These are phyloP conservation scores for Chaetomium sp. DNA, from an alignment of 2,329 filamentous ascomycete species.

Conservation along the genomic window DNA sequence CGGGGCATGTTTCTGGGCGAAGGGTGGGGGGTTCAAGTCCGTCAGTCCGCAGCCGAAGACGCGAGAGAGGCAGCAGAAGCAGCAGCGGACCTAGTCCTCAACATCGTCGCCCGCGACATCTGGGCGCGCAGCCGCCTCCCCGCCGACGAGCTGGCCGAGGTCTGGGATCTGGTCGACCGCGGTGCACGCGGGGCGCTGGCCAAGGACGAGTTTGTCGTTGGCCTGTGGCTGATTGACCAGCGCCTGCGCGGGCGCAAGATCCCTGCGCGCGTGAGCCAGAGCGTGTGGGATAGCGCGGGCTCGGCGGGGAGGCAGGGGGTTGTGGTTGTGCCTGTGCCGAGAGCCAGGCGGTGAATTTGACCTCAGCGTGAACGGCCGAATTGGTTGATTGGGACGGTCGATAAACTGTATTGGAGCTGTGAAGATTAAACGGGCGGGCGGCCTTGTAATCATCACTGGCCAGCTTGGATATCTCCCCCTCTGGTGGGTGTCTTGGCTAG, in stretches of 20 bases:
- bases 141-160: conserved; percentile 61
- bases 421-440: neutral
- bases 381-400: neutral
- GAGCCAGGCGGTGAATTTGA: neutral
- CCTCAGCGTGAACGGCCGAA: too few relatives aligned
- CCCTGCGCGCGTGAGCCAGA: conserved; percentile 62
- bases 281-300: conserved; percentile 65
- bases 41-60: neutral
- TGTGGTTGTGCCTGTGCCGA: conserved; percentile 1
- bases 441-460: too few relatives aligned
- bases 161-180: conserved; percentile 69
- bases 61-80: neutral
- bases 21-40: conserved; percentile 3
- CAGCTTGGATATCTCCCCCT: too few relatives aligned
- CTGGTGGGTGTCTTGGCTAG: too few relatives aligned
- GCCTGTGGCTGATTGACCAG: conserved; percentile 78
- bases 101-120: conserved; percentile 66
- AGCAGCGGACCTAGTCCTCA: conserved; percentile 48
- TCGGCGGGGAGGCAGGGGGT: conserved; percentile 24
- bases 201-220: conserved; percentile 72
- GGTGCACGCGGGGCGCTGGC: conserved; percentile 48
- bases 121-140: conserved; percentile 66
- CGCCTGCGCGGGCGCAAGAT: conserved; percentile 72
- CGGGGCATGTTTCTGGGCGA: conserved; percentile 47
- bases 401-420: neutral